These are phyloP conservation scores for Lachnellula occidentalis DNA, from an alignment of 2,329 filamentous ascomycete species.

Conservation along the genomic window DNA sequence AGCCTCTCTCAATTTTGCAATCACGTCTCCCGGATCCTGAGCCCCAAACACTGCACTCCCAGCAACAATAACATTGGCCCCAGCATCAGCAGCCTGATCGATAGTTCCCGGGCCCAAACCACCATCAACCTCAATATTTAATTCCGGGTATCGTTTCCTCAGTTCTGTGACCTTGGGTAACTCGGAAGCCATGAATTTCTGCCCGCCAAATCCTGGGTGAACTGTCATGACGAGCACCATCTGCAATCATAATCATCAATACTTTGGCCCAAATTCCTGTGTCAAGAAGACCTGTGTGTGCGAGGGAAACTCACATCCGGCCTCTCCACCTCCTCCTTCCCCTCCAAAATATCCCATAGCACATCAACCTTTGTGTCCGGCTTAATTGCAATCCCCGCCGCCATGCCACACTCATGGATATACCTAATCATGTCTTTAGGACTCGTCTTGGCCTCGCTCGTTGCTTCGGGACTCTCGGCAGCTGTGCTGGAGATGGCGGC, in stretches of 20 bases:
- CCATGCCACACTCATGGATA: constrained; percentile 82
- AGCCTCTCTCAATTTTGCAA: constrained; percentile 70
- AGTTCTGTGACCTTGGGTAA: constrained; percentile 88
- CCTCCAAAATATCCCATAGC: constrained; percentile 83
- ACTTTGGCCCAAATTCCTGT: neutral
- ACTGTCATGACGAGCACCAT: constrained; percentile 99
- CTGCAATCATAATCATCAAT: constrained; percentile 40
- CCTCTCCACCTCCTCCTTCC: constrained; percentile 62
- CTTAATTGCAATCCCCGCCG: constrained; percentile 94
- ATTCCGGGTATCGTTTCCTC: constrained; percentile 75
- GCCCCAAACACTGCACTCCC: constrained; percentile 95
- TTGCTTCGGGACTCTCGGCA: constrained; percentile 70
- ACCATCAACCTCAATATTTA: constrained; percentile 97
- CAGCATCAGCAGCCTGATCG: constrained; percentile 88
- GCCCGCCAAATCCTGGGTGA: constrained; percentile 92
- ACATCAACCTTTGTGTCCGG: constrained; percentile 87
- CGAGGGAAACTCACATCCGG: constrained; percentile 69
- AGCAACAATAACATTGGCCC: constrained; percentile 96
- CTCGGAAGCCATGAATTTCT: constrained; percentile 97
- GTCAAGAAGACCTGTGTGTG: neutral
- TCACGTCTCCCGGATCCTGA: constrained; percentile 80
- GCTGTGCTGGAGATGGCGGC: constrained; percentile 79
- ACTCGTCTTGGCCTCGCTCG: constrained; percentile 65
- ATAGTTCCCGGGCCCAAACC: constrained; percentile 85
- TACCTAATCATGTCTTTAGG: constrained; percentile 83